Evolutionary conservation across 371 early-diverging fungal species (phyloP), one percentile per base, ranked within the genome.

Genomic region (Globomyces sp.): DNA sequence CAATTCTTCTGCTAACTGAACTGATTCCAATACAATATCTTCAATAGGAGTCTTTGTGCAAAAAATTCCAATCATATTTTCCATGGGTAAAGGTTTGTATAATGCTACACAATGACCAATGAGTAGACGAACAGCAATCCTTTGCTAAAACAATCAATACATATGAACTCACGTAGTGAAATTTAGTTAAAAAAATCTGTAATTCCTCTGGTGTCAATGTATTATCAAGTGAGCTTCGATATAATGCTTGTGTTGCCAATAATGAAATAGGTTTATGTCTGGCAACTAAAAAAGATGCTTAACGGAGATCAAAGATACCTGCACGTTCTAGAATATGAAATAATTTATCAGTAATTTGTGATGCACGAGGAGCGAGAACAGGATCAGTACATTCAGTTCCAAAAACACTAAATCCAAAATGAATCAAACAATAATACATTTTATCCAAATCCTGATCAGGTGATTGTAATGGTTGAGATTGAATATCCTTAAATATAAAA

Each of bases 1-100:
- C 43, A 96, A 92, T 67, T 86, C 91, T 43, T 84, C 82, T 4
- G 96, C 93, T 72, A 93, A 91, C 45, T 89, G 90, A 46, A 91
- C 89, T 6, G 96, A 93, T 68, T 93, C 93, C 68, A 82, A 80
- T 10, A 67, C 71, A 4, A 76, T 57, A 11, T 70, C 86, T 4
- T 81, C 79, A 48, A 94, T 75, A 65, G 84, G 85, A 5, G 93
- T 93, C 68, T 80, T 78, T 5, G 92, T 93, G 76, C 92, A 93
- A 60, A 95, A 92, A 50, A 95, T 90, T 44, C 96, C 96, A 2
- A 94, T 92, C 72, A 89, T 89, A 76, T 92, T 85, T 10, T 46
- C 45, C 13, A 65, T 46, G 24, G 41, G 45, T 46, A 47, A 41
- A 8, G 50, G 66, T 42, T 53, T 45, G 11, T 24, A 41, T 40